Evolutionary conservation across 371 early-diverging fungal genomes (phyloP), one percentile per base, ranked within the genome.

Genomic region (Cokeromyces recurvatus): DNA sequence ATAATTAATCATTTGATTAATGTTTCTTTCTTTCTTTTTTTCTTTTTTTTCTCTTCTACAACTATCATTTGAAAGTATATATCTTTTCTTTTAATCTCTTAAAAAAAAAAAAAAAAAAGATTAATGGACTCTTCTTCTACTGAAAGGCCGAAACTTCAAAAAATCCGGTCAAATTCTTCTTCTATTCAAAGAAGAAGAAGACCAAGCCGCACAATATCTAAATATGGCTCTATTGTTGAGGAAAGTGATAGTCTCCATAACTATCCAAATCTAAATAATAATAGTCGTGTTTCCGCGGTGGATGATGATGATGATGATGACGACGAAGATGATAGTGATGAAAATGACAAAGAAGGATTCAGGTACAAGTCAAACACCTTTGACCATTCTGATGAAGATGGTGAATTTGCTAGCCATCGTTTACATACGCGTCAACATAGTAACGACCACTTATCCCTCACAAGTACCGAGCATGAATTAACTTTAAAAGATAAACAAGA

Each of bases 401-500:
- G 32, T 21, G 45, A 27, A 27, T 27, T 11, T 7, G 29, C 5
- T 7, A 11, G n/a, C 7, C 4, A 5, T 34, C 35, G n/a, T 34
- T 4, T 9, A 9, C 35, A n/a, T 14, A 40, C 27, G 14, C 46
- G 24, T 49, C 39, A 24, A 32, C 32, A 25, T 24, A 17, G 38
- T 12, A 34, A 8, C 39, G 55, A 51, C 5, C 38, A 38, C 4
- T 35, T 39, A 19, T 58, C 58, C 19, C 23, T 55, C 21, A 51
- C 31, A 15, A 58, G 63, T 35, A 16, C 41, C 32, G 74, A 70
- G n/a, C 53, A 55, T 37, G 86, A 83, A 37, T 45, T 80, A 46
- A 84, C 82, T 4, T 55, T 86, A 1, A 84, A 84, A 39, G 84
- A 85, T 51, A 59, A 77, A 53, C 85, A 85, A 54, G 85, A 85